Evolutionary conservation across 2,329 filamentous ascomycete species (phyloP), one percentile per base, ranked within the genome.

Genomic region (Fusarium floridanum): DNA sequence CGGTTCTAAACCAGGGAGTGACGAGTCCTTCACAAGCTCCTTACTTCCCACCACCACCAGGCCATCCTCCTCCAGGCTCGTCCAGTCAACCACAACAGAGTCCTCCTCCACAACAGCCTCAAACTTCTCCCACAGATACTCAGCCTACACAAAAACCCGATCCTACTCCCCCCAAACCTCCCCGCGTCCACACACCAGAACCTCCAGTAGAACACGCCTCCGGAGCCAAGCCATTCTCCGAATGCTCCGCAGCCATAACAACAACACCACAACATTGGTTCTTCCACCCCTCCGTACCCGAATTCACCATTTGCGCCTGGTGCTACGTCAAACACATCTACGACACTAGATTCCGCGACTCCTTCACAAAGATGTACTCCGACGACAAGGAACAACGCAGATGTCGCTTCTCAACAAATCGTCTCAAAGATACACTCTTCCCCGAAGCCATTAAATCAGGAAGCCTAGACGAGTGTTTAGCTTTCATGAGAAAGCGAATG

Each of bases 321-420:
- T 86, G 84, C 73, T 85, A 84, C 62, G 78, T 81, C 8, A 80
- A 84, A 61, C 64, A 82, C 32, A 82, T 85, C n/a, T 78, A 78
- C 66, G 61, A 77, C 6, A 81, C 81, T 0, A 64, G 34, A 1
- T 81, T 83, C 64, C 53, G 76, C 7, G 41, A 72, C 37, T 66
- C 73, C 0, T 86, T 85, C 60, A 56, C 45, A 0, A 71, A 64
- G 9, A 64, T 68, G 3, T 63, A 70, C 0, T 70, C 70, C 36
- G 36, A 74, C 6, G 80, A 84, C 32, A 66, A 68, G 2, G 71
- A 78, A 22, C 74, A 79, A 7, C 80, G 83, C 0, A 72, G 70
- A 0, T 85, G 84, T 67, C 79, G 79, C 1, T 85, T 86, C 68
- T 78, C 76, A 50, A 77, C 75, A 1, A 76, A 78, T 1, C 76